Conservation (phyloP, 2,329 filamentous ascomycete species). For the Emmonsiellopsis sp. region DNA sequence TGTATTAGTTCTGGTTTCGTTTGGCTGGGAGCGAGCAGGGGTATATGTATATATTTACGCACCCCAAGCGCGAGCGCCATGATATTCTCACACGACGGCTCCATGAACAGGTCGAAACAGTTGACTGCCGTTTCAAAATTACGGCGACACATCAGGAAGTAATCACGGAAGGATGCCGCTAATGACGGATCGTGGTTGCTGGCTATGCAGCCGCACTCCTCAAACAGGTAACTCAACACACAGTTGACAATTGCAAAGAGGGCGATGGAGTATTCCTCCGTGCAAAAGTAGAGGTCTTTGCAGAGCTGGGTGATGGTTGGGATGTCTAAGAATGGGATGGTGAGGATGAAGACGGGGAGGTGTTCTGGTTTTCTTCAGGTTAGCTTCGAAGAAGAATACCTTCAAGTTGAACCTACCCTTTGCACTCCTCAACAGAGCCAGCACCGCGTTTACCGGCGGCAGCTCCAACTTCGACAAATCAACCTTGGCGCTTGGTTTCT, state of each 20-base stretch:
- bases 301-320: conserved; percentile 29
- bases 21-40: background rate
- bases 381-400: background rate
- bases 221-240: conserved; percentile 29
- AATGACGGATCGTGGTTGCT: background rate
- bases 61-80: conserved; percentile 52
- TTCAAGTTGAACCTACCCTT: conserved; percentile 20
- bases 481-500: conserved; percentile 14
- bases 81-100: conserved; percentile 46
- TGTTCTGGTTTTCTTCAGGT: conserved; percentile 6
- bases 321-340: conserved; percentile 17
- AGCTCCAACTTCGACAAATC: conserved; percentile 26
- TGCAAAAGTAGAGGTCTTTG: conserved; percentile 34
- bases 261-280: conserved; percentile 31
- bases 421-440: conserved; percentile 21
- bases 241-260: conserved; percentile 32
- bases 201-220: conserved; percentile 13
- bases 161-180: conserved; percentile 16
- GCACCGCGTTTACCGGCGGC: conserved; percentile 26
- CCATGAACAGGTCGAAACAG: conserved; percentile 47
- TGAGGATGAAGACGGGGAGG: conserved; percentile 12
- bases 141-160: conserved; percentile 27
- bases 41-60: background rate
- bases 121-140: conserved; percentile 38
- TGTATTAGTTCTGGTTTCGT: conserved; percentile 2